Evolutionary conservation across 306 rosid genomes (phyloP).

Genomic region (Quercus gilva): DNA sequence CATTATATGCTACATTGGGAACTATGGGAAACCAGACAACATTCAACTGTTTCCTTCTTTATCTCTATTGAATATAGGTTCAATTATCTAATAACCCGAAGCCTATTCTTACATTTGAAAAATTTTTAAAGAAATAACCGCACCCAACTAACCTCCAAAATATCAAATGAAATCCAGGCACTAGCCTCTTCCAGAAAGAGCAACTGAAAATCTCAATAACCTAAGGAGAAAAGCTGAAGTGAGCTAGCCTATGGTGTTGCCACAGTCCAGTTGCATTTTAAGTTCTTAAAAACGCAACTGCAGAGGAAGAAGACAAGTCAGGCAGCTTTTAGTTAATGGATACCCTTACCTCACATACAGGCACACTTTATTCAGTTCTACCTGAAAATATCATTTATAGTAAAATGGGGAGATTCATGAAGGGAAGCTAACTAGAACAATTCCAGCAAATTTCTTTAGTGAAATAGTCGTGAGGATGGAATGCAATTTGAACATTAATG

Average conservation of each 20-base stretch:
- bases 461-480: background rate
- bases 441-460: background rate
- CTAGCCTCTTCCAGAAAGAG: background rate
- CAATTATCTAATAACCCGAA: background rate
- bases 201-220: background rate
- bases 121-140: background rate
- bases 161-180: background rate
- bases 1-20: background rate
- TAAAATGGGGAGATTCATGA: background rate
- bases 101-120: background rate
- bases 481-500: background rate
- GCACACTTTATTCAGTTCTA: background rate
- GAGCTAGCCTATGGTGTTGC: background rate
- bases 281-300: background rate
- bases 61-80: background rate
- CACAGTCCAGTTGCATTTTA: background rate
- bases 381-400: background rate
- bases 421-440: background rate
- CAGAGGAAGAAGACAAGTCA: background rate
- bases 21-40: background rate
- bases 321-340: background rate
- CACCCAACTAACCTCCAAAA: background rate
- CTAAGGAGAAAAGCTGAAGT: background rate
- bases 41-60: background rate
- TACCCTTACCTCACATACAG: background rate